Conservation (phyloP, 2,329 filamentous ascomycete genomes). For the Cryoendolithus antarcticus region DNA sequence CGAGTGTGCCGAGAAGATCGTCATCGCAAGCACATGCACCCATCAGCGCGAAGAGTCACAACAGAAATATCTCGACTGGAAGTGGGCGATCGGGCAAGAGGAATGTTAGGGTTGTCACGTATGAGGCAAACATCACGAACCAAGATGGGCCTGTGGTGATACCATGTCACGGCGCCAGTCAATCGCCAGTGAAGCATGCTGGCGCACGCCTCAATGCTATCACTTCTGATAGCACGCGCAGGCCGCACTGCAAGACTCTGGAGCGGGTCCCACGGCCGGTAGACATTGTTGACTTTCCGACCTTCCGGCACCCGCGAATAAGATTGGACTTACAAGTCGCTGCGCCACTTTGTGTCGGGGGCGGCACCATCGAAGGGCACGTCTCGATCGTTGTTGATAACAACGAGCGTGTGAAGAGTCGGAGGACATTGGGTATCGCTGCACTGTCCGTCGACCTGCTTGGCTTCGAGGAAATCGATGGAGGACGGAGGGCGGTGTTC, state of each 20-base stretch:
- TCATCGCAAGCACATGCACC: constrained; percentile 26
- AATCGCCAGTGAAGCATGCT: constrained; percentile 37
- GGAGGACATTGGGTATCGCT: constrained; percentile 34
- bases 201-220: constrained; percentile 29
- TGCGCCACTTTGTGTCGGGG: constrained; percentile 42
- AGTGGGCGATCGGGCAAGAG: constrained; percentile 1
- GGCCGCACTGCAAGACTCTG: constrained; percentile 37
- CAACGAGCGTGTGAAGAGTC: constrained; percentile 31
- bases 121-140: too few relatives aligned
- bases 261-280: constrained; percentile 33
- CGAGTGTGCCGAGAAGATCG: constrained; percentile 33
- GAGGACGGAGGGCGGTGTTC: constrained; percentile 36
- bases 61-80: constrained; percentile 12
- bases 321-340: constrained; percentile 37
- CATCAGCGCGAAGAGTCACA: constrained; percentile 2
- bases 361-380: constrained; percentile 41
- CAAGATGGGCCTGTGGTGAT: constrained; percentile 19
- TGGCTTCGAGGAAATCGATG: constrained; percentile 39
- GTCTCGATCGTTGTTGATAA: constrained; percentile 37
- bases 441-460: constrained; percentile 40
- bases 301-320: constrained; percentile 36
- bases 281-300: constrained; percentile 39
- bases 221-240: constrained; percentile 30
- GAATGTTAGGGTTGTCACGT: not conserved
- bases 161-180: constrained; percentile 32